Percentiles rank a stretch among this genome's conserved stretches.
Conservation (phyloP, 306 rosid genomes). For the Malus sylvestris region DNA sequence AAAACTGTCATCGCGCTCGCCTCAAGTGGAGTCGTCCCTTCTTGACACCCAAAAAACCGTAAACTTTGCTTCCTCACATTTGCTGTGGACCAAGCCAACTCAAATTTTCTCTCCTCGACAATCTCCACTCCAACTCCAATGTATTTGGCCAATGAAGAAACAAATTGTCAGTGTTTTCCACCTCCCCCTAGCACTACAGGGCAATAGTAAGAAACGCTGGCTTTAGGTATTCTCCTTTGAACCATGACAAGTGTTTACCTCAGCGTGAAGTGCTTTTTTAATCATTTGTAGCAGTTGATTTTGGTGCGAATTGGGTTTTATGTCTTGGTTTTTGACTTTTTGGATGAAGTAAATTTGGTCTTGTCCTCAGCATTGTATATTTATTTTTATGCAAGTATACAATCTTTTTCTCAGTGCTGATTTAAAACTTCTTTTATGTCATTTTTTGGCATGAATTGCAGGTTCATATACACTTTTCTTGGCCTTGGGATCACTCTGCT, state of each 20-base stretch:
- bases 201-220: background rate
- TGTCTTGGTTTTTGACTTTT: background rate
- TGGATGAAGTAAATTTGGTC: background rate
- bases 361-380: background rate
- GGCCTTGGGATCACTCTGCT: conserved; percentile 59
- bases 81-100: background rate
- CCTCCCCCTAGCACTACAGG: too few species aligned
- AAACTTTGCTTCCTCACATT: background rate
- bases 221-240: background rate
- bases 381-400: background rate
- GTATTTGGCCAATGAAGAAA: background rate
- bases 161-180: background rate
- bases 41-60: background rate
- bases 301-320: background rate
- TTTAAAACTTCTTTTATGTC: background rate
- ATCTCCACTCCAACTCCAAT: background rate
- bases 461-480: conserved; percentile 74
- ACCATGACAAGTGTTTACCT: too few species aligned
- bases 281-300: background rate
- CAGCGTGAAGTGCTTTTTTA: background rate
- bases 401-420: background rate
- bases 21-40: background rate
- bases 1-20: background rate
- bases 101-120: background rate
- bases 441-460: conserved; percentile 21